Evolutionary conservation across 129 eudicot genomes (phyloP).

Genomic region (Flaveria brownii): DNA sequence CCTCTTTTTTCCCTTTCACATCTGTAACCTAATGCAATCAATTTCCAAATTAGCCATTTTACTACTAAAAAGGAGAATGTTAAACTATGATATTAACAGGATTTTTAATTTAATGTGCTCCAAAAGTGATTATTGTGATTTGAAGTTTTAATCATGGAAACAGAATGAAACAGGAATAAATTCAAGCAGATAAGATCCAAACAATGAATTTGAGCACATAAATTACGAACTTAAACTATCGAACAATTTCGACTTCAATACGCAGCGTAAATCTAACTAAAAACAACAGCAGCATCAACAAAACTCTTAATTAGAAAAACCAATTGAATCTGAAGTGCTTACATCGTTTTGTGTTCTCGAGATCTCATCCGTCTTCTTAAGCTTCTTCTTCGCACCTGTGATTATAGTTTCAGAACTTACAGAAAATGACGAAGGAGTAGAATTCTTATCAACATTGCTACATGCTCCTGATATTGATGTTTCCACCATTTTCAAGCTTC

Average conservation of each 20-base stretch:
- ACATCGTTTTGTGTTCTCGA: conserved; percentile 35
- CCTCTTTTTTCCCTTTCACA: conserved; percentile 37
- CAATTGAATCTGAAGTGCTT: conserved; percentile 36
- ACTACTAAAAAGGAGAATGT: neutral
- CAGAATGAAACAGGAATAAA: neutral
- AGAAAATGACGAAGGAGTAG: conserved; percentile 16
- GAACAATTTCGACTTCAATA: neutral
- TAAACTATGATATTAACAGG: neutral
- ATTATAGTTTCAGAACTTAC: neutral
- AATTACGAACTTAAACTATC: neutral
- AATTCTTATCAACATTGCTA: neutral
- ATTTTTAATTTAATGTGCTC: neutral
- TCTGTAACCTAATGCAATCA: conserved; percentile 41
- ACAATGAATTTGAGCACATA: neutral
- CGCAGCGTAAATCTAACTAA: neutral
- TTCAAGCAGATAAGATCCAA: conserved; percentile 3
- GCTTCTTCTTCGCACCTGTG: conserved; percentile 33
- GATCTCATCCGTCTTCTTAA: conserved; percentile 38
- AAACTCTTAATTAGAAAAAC: neutral
- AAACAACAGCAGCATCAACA: neutral
- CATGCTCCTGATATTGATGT: conserved; percentile 43
- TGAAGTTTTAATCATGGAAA: neutral
- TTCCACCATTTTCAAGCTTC: conserved; percentile 66
- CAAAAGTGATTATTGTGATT: neutral
- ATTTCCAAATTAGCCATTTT: neutral